A percentile compares a stretch with the other conserved stretches of the same genome.
phyloP scores from a whole-genome alignment of 139 green algal genomes.

The Haematococcus sp. region DNA sequence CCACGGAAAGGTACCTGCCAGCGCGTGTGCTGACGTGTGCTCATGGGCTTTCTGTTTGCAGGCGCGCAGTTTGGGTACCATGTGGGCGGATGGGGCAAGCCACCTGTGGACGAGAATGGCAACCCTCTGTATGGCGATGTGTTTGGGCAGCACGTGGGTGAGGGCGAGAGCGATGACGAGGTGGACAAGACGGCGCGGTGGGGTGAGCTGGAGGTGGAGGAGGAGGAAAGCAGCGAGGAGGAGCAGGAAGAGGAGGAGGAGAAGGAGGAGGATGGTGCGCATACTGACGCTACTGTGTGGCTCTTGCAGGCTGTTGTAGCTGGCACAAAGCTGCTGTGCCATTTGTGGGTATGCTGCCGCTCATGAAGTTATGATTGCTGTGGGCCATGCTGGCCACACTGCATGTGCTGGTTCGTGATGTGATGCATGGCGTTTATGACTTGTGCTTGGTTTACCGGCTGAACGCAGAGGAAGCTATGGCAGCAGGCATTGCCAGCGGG shows the following conservation, averaged over 20 bases:
- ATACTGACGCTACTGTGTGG: too few relatives aligned
- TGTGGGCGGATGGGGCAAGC: slow-evolving; percentile 94
- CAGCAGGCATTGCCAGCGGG: slow-evolving; percentile 47
- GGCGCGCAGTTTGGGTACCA: slow-evolving; percentile 90
- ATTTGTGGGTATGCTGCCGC: too few relatives aligned
- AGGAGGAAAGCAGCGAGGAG: slow-evolving; percentile 53
- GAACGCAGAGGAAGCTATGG: slow-evolving; percentile 51
- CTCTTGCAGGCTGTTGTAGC: too few relatives aligned
- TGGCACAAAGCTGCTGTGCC: too few relatives aligned
- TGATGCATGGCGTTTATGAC: background rate
- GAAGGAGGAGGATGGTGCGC: slow-evolving; percentile 45
- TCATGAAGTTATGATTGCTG: background rate
- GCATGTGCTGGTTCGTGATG: background rate
- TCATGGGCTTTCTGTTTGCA: background rate
- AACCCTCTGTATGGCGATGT: slow-evolving; percentile 96
- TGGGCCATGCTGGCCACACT: background rate
- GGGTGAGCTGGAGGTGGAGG: slow-evolving; percentile 75
- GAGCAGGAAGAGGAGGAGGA: slow-evolving; percentile 59
- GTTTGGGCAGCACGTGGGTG: slow-evolving; percentile 78
- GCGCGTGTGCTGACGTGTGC: background rate
- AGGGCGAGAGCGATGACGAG: slow-evolving; percentile 50
- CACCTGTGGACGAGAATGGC: slow-evolving; percentile 89
- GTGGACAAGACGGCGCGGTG: slow-evolving; percentile 70
- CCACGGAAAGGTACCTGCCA: background rate
- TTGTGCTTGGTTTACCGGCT: background rate